Conservation (phyloP, 148 eudicot species). For the Camellia japonica region DNA sequence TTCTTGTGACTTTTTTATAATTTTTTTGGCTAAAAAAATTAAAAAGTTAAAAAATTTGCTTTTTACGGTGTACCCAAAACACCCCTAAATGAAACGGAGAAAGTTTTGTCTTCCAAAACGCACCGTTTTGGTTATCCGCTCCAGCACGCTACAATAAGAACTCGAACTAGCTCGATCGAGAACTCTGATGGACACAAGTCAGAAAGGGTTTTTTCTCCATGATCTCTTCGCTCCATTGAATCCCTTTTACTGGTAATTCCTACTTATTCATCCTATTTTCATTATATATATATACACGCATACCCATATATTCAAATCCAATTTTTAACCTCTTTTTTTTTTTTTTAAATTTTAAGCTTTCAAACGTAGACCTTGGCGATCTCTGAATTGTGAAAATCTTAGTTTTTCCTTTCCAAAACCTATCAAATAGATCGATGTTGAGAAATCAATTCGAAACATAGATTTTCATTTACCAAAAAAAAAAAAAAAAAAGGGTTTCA, state of each 20-base stretch:
- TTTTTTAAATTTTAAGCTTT: neutral
- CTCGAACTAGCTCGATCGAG: too few species aligned
- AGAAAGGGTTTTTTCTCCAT: neutral
- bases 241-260: slow-evolving; percentile 7
- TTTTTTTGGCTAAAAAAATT: too few species aligned
- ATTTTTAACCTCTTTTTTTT: too few species aligned
- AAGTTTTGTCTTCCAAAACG: neutral
- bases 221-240: neutral
- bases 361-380: neutral
- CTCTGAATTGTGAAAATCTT: neutral
- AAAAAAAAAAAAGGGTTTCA: too few species aligned
- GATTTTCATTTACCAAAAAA: too few species aligned
- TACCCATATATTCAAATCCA: neutral
- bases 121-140: neutral
- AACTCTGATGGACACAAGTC: too few species aligned
- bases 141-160: too few species aligned
- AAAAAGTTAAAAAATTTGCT: too few species aligned
- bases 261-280: neutral
- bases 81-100: too few species aligned
- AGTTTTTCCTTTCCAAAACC: neutral
- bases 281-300: neutral
- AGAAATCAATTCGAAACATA: neutral
- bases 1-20: too few species aligned
- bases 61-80: too few species aligned
- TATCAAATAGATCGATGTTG: neutral